A percentile compares a stretch with the other conserved stretches of the same genome.
Conservation (phyloP, 305 asterid genomes). For the Fraxinus nigra region DNA sequence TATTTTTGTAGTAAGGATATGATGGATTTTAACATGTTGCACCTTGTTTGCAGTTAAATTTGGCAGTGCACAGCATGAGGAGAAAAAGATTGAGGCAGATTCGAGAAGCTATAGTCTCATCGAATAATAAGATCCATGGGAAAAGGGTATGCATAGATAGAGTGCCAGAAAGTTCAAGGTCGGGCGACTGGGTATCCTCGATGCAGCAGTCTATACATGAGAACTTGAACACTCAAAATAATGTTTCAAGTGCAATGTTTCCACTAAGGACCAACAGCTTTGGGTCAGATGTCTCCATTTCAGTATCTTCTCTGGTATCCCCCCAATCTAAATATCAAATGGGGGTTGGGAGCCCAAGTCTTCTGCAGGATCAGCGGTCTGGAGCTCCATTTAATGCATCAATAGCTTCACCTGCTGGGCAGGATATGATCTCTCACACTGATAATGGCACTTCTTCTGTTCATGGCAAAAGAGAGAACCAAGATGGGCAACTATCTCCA, state of each 20-base stretch:
- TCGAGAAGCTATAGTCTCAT: conserved; percentile 53
- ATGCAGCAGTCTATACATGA: conserved; percentile 57
- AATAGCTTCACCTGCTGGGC: conserved; percentile 66
- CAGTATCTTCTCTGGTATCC: conserved; percentile 50
- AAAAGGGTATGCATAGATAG: conserved; percentile 66
- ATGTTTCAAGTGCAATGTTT: conserved; percentile 51
- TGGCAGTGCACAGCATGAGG: conserved; percentile 62
- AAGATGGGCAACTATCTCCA: conserved; percentile 69
- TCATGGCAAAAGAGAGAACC: conserved; percentile 75
- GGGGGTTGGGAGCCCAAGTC: conserved; percentile 64
- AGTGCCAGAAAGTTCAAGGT: conserved; percentile 63
- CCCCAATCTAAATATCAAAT: conserved; percentile 58
- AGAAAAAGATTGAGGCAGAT: conserved; percentile 67
- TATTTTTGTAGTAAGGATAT: conserved; percentile 5
- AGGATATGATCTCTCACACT: conserved; percentile 56
- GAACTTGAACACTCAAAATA: conserved; percentile 49
- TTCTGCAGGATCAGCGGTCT: conserved; percentile 69
- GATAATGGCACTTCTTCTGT: conserved; percentile 53
- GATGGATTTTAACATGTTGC: conserved; percentile 20
- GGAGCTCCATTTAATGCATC: conserved; percentile 54
- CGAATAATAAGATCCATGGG: conserved; percentile 51
- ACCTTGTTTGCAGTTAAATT: conserved; percentile 58
- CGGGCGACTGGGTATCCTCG: conserved; percentile 55
- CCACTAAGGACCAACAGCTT: conserved; percentile 62
- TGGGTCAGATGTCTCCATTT: conserved; percentile 67